Evolutionary conservation across 1,284 basidiomycete species (phyloP), one percentile per base, ranked within the genome.

Genomic region (Rhodotorula sp.): DNA sequence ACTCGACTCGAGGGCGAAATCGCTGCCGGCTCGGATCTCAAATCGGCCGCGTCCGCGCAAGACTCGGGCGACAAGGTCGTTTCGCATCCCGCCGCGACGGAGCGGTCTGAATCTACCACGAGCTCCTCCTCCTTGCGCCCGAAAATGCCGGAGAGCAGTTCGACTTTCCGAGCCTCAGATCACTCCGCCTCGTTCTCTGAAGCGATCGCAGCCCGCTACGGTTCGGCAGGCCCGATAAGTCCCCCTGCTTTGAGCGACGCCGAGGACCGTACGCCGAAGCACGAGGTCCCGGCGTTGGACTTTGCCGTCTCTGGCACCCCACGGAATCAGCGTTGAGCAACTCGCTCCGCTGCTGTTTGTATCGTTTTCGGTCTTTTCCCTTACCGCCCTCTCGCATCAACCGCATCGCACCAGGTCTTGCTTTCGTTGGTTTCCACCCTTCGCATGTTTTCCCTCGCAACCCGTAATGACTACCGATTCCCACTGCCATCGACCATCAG

Each of bases 91-190:
- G 37, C 1, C 37, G 1, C 37, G 37, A 46, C 45, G 12, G 24
- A 20, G 22, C 44, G 54, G 37, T 12, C 33, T 66, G 44, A 51
- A 53, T 14, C 4, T 17, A 8, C 4, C 49, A 6, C 29, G 56
- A 30, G 49, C 57, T 22, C n/a, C 30, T 7, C 60, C 22, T 6
- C 55, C 7, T 22, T 45, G 4, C 66, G 64, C 5, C 70, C 70
- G 10, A 66, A 64, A 20, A 29, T 71, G 48, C 54, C 56, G 7
- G 70, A 44, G 46, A 54, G 46, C 51, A 68, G 65, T 56, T 55
- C 68, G 30, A 71, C 70, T 7, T 51, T 71, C 15, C 60, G 70
- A 37, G 62, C 63, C 22, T 56, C 60, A 45, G 51, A 60, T 49
- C 48, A 33, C 30, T 22, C 37, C 15, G 48, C 44, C n/a, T 54